These are phyloP conservation scores for Lipomyces sp. DNA, from an alignment of 805 yeast species.

Conservation along the genomic window DNA sequence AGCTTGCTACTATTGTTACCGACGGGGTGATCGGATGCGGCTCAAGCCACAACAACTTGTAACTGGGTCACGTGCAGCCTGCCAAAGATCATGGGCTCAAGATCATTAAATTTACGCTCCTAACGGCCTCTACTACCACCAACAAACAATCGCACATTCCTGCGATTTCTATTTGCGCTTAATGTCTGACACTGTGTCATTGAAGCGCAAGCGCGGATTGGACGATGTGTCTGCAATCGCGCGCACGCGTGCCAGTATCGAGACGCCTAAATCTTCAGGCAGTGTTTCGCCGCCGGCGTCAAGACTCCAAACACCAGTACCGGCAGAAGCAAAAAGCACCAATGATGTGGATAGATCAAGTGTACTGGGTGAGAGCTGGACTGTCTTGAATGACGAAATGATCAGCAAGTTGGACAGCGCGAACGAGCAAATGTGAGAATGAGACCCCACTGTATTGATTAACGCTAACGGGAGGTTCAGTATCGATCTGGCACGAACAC, in stretches of 20 bases:
- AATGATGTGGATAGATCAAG: neutral
- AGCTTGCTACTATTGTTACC: too few species aligned
- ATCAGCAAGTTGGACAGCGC: neutral
- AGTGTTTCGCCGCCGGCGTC: neutral
- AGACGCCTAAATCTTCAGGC: conserved; percentile 4
- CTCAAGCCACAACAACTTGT: neutral
- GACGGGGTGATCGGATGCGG: neutral
- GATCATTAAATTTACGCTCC: neutral
- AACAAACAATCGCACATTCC: neutral
- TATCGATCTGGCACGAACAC: neutral
- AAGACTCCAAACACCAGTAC: neutral
- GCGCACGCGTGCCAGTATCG: conserved; percentile 2
- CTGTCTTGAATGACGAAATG: conserved; percentile 15
- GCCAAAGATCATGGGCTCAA: too few species aligned
- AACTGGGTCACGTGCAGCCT: neutral
- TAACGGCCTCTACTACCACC: neutral
- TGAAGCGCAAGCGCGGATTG: conserved; percentile 23
- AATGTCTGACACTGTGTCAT: neutral
- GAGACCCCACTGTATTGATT: neutral
- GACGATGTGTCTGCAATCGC: conserved; percentile 8
- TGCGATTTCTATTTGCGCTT: neutral
- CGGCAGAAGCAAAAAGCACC: neutral
- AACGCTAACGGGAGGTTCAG: neutral
- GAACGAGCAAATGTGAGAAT: conserved; percentile 8
- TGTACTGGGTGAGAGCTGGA: conserved; percentile 16